phyloP scores from a whole-genome alignment of 805 yeast species.

The Teunomyces funiuensis region DNA sequence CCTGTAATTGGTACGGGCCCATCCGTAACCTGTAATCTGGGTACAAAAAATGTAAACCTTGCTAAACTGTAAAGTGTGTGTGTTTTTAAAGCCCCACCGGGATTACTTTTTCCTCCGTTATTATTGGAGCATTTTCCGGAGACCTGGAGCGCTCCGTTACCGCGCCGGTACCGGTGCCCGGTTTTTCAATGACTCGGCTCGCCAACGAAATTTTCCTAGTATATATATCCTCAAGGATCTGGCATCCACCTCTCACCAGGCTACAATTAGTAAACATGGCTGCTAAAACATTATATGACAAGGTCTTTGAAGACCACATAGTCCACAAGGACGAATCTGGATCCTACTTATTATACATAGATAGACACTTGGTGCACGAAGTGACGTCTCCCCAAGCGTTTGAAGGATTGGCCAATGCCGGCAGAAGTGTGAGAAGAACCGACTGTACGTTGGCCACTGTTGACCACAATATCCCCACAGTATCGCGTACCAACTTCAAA shows the following conservation, averaged over 20 bases:
- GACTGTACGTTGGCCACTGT: constrained; percentile 95
- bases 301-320: constrained; percentile 91
- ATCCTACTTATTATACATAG: constrained; percentile 84
- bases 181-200: not conserved
- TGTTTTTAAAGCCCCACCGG: not conserved
- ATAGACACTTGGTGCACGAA: constrained; percentile 96
- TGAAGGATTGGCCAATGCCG: constrained; percentile 89
- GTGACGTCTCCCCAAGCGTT: constrained; percentile 99
- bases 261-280: constrained; percentile 7
- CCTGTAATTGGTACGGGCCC: not conserved
- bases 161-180: constrained; percentile 7
- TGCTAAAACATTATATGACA: constrained; percentile 77
- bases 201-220: constrained; percentile 1
- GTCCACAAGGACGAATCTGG: constrained; percentile 89
- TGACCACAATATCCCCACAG: constrained; percentile 96
- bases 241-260: not conserved
- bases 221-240: not conserved
- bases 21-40: not conserved
- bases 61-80: not conserved
- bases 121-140: not conserved
- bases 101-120: not conserved
- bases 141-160: constrained; percentile 1
- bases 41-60: no score
- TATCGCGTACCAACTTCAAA: constrained; percentile 75
- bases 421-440: constrained; percentile 82